Conservation (phyloP, 192 early-diverging fungal genomes). For the Entophlyctis helioformis region DNA sequence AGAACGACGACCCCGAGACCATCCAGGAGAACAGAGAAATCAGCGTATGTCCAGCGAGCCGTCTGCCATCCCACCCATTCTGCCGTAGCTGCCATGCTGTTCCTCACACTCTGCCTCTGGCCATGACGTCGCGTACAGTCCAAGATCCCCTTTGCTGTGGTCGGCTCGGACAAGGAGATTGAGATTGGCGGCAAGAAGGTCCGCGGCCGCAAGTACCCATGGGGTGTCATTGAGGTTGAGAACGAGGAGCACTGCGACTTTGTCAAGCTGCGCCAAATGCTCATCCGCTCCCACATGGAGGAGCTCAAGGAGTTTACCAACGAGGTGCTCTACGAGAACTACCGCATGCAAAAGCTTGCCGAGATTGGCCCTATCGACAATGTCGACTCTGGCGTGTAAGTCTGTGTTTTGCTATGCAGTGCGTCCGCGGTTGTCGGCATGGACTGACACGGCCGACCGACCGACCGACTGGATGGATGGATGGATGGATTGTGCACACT, state of each 20-base stretch:
- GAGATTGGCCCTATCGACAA: too few relatives aligned
- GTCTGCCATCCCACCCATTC: background rate
- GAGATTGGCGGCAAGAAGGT: slow-evolving; percentile 40
- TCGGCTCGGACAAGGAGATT: slow-evolving; percentile 46
- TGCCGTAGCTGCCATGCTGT: too few relatives aligned
- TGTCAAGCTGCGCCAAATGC: slow-evolving; percentile 43
- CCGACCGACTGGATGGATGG: too few relatives aligned
- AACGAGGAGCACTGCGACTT: slow-evolving; percentile 55
- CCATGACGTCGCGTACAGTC: slow-evolving; percentile 10
- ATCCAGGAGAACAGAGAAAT: slow-evolving; percentile 95
- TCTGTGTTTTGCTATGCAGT: too few relatives aligned
- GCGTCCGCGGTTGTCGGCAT: too few relatives aligned
- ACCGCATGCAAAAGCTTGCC: slow-evolving; percentile 37
- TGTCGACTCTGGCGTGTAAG: too few relatives aligned
- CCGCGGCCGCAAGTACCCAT: slow-evolving; percentile 47
- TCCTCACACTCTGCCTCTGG: too few relatives aligned
- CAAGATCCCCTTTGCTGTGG: slow-evolving; percentile 48
- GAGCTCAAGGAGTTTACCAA: slow-evolving; percentile 52
- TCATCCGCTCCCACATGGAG: slow-evolving; percentile 71
- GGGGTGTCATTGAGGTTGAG: slow-evolving; percentile 51
- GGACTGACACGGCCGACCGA: too few relatives aligned
- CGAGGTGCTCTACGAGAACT: slow-evolving; percentile 51
- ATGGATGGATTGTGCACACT: too few relatives aligned
- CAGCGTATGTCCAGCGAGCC: slow-evolving; percentile 27
- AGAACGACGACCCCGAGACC: slow-evolving; percentile 94